Conservation (phyloP, 2,329 filamentous ascomycete genomes). For the Polychaeton citri region DNA sequence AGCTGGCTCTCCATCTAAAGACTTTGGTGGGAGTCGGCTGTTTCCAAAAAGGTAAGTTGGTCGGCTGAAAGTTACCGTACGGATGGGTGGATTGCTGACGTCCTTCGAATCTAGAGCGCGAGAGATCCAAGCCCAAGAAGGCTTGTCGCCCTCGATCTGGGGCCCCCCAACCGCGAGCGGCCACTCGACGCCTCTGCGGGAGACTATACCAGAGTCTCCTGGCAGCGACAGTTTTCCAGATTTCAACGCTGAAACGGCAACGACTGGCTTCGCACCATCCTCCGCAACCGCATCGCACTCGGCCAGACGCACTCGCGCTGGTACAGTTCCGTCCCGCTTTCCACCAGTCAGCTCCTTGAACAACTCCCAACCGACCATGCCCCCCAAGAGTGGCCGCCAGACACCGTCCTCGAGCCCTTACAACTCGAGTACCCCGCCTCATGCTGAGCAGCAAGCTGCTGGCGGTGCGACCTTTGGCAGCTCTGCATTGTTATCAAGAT, state of each 20-base stretch:
- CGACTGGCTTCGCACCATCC: conserved; percentile 11
- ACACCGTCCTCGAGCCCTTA: conserved; percentile 83
- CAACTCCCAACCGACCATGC: conserved; percentile 43
- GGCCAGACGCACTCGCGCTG: conserved; percentile 66
- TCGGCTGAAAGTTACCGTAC: background rate
- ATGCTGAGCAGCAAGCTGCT: conserved; percentile 16
- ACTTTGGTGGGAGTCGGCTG: conserved; percentile 59
- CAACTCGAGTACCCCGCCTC: conserved; percentile 44
- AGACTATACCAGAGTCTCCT: conserved; percentile 94
- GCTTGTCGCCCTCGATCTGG: conserved; percentile 63
- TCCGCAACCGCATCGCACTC: conserved; percentile 12
- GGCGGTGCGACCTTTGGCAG: conserved; percentile 44
- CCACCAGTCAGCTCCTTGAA: conserved; percentile 58
- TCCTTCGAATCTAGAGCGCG: conserved; percentile 50
- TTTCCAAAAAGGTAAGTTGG: conserved; percentile 78
- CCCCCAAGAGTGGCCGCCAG: conserved; percentile 68
- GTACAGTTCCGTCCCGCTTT: conserved; percentile 91
- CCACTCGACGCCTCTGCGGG: conserved; percentile 87
- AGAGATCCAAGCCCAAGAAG: conserved; percentile 95
- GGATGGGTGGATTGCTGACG: conserved; percentile 2
- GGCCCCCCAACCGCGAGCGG: conserved; percentile 91
- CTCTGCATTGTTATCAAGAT: conserved; percentile 66
- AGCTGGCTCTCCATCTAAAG: conserved; percentile 92
- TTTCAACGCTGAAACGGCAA: conserved; percentile 41
- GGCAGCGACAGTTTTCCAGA: conserved; percentile 87